Conservation (phyloP, 2,329 filamentous ascomycete species). For the Exophiala viscosa region DNA sequence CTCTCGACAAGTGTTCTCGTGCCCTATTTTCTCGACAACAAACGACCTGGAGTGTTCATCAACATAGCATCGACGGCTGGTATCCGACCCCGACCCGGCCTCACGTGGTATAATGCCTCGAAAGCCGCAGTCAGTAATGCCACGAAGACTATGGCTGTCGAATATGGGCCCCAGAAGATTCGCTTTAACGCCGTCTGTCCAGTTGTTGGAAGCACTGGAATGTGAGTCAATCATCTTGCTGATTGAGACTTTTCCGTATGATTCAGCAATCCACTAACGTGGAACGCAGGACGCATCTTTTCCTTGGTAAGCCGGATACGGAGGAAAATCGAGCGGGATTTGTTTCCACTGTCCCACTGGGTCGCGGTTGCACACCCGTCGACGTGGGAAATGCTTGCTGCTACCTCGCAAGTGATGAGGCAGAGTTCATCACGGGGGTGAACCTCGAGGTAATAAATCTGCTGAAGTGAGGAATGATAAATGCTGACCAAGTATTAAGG, state of each 20-base stretch:
- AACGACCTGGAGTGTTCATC: conserved; percentile 16
- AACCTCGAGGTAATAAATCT: neutral
- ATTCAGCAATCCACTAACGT: neutral
- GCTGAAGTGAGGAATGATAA: neutral
- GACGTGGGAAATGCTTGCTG: conserved; percentile 69
- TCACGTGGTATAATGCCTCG: conserved; percentile 50
- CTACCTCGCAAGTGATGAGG: conserved; percentile 69
- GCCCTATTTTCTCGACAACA: conserved; percentile 19
- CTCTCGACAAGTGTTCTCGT: conserved; percentile 19
- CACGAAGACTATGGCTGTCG: conserved; percentile 65
- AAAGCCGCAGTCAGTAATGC: conserved; percentile 64
- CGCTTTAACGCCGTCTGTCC: conserved; percentile 70
- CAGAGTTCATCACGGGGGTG: conserved; percentile 57
- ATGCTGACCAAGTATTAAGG: neutral
- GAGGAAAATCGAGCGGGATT: conserved; percentile 43
- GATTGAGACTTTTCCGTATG: neutral
- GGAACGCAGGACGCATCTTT: conserved; percentile 11
- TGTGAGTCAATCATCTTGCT: conserved; percentile 38
- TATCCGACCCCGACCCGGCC: conserved; percentile 15
- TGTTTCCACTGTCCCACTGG: conserved; percentile 42
- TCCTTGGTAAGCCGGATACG: conserved; percentile 41
- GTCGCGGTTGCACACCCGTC: conserved; percentile 36
- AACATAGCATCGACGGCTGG: conserved; percentile 19
- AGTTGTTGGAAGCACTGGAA: conserved; percentile 60
- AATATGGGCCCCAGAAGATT: conserved; percentile 69